These are phyloP conservation scores for Oryza glaberrima DNA, from an alignment of 176 grass and related monocot species.

Conservation along the genomic window DNA sequence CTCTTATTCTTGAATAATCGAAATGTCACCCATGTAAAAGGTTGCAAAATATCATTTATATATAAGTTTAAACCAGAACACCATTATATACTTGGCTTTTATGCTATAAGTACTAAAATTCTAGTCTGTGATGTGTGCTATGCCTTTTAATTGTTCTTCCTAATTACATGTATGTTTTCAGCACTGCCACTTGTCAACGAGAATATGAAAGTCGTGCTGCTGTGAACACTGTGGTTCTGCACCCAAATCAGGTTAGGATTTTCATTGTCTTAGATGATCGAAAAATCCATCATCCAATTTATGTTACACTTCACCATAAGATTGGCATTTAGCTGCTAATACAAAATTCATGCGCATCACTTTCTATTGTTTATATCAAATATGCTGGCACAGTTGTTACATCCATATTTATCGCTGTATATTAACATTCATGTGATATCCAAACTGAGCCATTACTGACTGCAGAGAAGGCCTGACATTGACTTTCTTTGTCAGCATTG, in stretches of 20 bases:
- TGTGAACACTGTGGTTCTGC: constrained; percentile 93
- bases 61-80: neutral
- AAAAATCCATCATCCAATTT: constrained; percentile 8
- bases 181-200: constrained; percentile 85
- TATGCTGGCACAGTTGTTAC: neutral
- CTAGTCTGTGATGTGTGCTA: neutral
- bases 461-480: constrained; percentile 1
- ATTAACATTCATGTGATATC: neutral
- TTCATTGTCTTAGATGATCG: constrained; percentile 8
- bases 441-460: neutral
- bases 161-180: constrained; percentile 47
- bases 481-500: neutral
- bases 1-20: constrained; percentile 1
- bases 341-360: neutral
- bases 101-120: constrained; percentile 20
- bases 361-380: constrained; percentile 14
- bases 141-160: constrained; percentile 28
- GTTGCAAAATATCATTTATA: neutral
- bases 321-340: constrained; percentile 11
- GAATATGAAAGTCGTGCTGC: constrained; percentile 97
- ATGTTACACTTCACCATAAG: constrained; percentile 7
- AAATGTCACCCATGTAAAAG: constrained; percentile 7
- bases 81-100: neutral
- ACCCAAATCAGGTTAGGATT: constrained; percentile 88
- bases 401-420: constrained; percentile 12